Evolutionary conservation across 129 eudicot species (phyloP), one percentile per base, ranked within the genome.

Genomic region (Centrapalus pauciflorus): DNA sequence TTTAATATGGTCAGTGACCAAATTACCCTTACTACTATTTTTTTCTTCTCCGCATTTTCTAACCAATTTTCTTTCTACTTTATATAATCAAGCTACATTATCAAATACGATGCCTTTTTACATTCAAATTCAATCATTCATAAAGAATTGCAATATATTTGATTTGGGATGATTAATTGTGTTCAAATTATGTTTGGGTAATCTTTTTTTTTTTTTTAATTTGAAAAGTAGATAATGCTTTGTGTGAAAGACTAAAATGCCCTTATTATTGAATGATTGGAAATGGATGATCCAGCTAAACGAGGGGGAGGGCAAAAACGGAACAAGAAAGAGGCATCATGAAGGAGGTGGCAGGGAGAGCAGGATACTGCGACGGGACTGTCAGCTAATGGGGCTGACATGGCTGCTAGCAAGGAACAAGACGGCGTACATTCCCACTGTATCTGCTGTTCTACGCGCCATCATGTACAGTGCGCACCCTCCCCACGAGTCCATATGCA

Each of bases 391-490:
- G 99, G 99, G 96, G 34, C 83, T 93, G 73, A 93, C 99, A 34
- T 93, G 99, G 99, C 90, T 93, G 25, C 78, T 93, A 27, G 96
- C 95, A 11, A 70, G 88, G 4, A 89, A 93, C 95, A 93, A 93
- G 66, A 83, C 99, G 55, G 96, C 96, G 19, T 89, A 83, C 83
- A 93, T 93, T 48, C 99, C 99, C 13, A 93, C 99, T 0, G 99
- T 93, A 1, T 93, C 99, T 7, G 99, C 99, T 19, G 99, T 89
- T 1, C 32, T 93, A 56, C 96, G 99, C 13, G 99, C 96, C 77
- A 72, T 93, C 62, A 84, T 93, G 95, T 93, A 93, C 90, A 89
- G 95, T 69, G 82, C 99, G 51, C 99, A 93, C 82, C 95, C 96
- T 19, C 88, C 96, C 61, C 95, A 82, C 66, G 87, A 83, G 75